Evolutionary conservation across 1,284 basidiomycete species (phyloP).

Genomic region (Entoloma clypeatum): DNA sequence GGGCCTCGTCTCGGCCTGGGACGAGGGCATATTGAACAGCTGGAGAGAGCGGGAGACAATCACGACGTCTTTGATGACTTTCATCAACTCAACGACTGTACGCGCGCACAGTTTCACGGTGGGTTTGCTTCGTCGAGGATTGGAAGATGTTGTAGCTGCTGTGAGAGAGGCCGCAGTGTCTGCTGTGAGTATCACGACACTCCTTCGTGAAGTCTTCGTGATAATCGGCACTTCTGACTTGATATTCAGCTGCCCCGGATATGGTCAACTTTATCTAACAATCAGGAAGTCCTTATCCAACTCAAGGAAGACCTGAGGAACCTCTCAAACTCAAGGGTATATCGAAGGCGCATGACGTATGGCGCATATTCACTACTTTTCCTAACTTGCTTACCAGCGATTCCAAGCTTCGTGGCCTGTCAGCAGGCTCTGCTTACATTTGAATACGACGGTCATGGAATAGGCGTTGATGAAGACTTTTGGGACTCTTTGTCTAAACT

Average conservation of each 20-base stretch:
- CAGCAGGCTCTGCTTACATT: slow-evolving; percentile 57
- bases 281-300: slow-evolving; percentile 35
- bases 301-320: slow-evolving; percentile 50
- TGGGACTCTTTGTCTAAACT: slow-evolving; percentile 59
- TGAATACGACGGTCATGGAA: slow-evolving; percentile 32
- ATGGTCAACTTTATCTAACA: slow-evolving; percentile 44
- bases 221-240: slow-evolving; percentile 14
- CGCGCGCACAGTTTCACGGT: slow-evolving; percentile 30
- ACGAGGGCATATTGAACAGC: slow-evolving; percentile 56
- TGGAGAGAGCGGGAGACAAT: slow-evolving; percentile 84
- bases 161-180: slow-evolving; percentile 77
- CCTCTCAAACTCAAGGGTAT: slow-evolving; percentile 53
- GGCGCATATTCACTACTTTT: slow-evolving; percentile 1
- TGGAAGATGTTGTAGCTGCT: slow-evolving; percentile 80
- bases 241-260: slow-evolving; percentile 49
- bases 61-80: slow-evolving; percentile 50
- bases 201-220: slow-evolving; percentile 17
- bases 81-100: slow-evolving; percentile 38
- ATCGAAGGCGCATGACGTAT: slow-evolving; percentile 68
- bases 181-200: slow-evolving; percentile 61
- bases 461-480: slow-evolving; percentile 53
- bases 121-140: slow-evolving; percentile 56
- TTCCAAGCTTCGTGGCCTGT: slow-evolving; percentile 63
- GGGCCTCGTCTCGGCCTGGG: slow-evolving; percentile 60
- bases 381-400: slow-evolving; percentile 8